A percentile compares a stretch with the other conserved stretches of the same genome.
phyloP scores from a whole-genome alignment of 768 basidiomycete genomes.

The Termitomyces sp. region DNA sequence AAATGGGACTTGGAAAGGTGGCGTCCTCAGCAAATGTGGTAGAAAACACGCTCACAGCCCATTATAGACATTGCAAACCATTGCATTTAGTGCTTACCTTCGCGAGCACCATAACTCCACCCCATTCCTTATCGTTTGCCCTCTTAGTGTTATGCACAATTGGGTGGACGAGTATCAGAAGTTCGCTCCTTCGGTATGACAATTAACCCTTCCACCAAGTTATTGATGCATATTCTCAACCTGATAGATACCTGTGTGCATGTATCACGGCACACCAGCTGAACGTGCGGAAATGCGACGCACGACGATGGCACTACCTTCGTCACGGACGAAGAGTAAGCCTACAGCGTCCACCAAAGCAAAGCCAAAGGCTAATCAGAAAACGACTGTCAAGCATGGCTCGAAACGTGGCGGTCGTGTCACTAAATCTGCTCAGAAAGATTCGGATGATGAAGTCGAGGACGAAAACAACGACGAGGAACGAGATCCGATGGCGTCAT shows the following conservation, averaged over 20 bases:
- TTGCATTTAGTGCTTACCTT: slow-evolving; percentile 89
- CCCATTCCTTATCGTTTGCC: slow-evolving; percentile 88
- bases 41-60: background rate
- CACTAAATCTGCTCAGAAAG: background rate
- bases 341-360: slow-evolving; percentile 1
- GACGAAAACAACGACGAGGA: slow-evolving; percentile 16
- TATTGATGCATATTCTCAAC: background rate
- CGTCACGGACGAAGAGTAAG: slow-evolving; percentile 11
- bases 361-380: slow-evolving; percentile 15
- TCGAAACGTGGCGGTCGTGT: slow-evolving; percentile 12
- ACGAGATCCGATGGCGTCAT: slow-evolving; percentile 23
- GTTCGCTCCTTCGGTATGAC: slow-evolving; percentile 69
- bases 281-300: slow-evolving; percentile 77
- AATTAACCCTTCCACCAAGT: background rate
- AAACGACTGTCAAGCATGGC: slow-evolving; percentile 8
- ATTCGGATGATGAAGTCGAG: slow-evolving; percentile 1
- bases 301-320: slow-evolving; percentile 46
- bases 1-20: slow-evolving; percentile 92
- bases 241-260: slow-evolving; percentile 77
- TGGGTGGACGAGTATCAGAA: slow-evolving; percentile 83
- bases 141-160: slow-evolving; percentile 89
- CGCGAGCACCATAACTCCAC: slow-evolving; percentile 64
- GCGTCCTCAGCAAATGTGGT: slow-evolving; percentile 1
- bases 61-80: slow-evolving; percentile 85
- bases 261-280: slow-evolving; percentile 84